A percentile compares a stretch with the other conserved stretches of the same genome.
phyloP scores from a whole-genome alignment of 164 flowering plant genomes.

The Vitis amurensis region DNA sequence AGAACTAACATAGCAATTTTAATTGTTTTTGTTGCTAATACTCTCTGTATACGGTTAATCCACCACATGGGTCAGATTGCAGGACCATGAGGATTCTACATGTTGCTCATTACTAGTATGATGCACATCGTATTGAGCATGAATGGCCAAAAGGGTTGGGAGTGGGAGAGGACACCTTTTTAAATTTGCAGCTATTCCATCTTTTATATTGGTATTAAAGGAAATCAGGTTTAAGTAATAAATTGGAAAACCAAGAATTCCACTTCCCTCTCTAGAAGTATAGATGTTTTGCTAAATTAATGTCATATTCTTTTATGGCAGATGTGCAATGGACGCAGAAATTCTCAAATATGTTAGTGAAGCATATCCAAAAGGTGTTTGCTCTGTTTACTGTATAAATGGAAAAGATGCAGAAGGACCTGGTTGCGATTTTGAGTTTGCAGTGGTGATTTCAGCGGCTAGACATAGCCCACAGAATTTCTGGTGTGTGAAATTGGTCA shows the following conservation, averaged over 20 bases:
- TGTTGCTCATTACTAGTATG: background rate
- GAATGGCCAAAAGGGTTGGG: background rate
- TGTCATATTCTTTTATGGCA: slow-evolving; percentile 28
- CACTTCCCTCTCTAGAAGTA: background rate
- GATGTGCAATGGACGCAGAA: slow-evolving; percentile 87
- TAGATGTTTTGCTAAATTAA: slow-evolving; percentile 1
- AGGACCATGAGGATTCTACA: background rate
- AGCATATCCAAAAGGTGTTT: slow-evolving; percentile 88
- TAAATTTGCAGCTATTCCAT: background rate
- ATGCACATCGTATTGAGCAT: background rate
- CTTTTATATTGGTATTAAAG: background rate
- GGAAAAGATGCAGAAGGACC: slow-evolving; percentile 94
- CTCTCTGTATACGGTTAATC: background rate
- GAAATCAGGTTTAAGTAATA: background rate
- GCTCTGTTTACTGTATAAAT: slow-evolving; percentile 72
- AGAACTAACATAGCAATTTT: background rate
- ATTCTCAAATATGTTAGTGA: slow-evolving; percentile 74
- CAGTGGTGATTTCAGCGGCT: slow-evolving; percentile 80
- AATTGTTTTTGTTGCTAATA: background rate
- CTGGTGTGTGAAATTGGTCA: slow-evolving; percentile 54
- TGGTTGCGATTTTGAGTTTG: slow-evolving; percentile 85
- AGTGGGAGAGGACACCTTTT: background rate
- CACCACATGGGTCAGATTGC: background rate
- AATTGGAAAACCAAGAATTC: background rate
- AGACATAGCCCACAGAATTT: slow-evolving; percentile 92